phyloP scores from a whole-genome alignment of 2,329 filamentous ascomycete species.

The Periglandula ipomoeae region DNA sequence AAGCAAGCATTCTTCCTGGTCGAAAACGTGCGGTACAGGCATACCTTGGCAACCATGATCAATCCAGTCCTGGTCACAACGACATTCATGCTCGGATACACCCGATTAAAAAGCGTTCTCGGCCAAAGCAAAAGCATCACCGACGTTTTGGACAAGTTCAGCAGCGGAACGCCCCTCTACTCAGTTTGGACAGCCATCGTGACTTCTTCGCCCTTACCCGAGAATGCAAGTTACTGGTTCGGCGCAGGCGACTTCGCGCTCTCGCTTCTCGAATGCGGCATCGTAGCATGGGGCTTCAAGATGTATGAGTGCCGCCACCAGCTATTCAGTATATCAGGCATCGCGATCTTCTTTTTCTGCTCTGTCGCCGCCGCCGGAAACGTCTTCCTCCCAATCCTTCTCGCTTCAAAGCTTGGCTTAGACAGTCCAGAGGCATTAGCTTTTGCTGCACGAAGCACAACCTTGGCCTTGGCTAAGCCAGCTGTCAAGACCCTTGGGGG shows the following conservation, averaged over 20 bases:
- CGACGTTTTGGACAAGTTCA: slow-evolving; percentile 19
- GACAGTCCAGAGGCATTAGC: slow-evolving; percentile 26
- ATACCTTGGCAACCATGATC: slow-evolving; percentile 28
- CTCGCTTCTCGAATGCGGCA: slow-evolving; percentile 40
- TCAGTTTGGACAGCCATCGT: slow-evolving; percentile 23
- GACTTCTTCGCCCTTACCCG: slow-evolving; percentile 5
- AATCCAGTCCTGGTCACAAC: slow-evolving; percentile 41
- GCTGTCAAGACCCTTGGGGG: slow-evolving; percentile 35
- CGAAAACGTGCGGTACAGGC: slow-evolving; percentile 14
- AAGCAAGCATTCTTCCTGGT: slow-evolving; percentile 14
- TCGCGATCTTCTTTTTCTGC: slow-evolving; percentile 29
- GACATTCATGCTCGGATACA: slow-evolving; percentile 34
- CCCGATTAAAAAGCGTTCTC: slow-evolving; percentile 26
- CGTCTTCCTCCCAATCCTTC: slow-evolving; percentile 31
- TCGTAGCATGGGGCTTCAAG: slow-evolving; percentile 45
- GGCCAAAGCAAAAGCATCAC: slow-evolving; percentile 21
- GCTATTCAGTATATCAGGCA: slow-evolving; percentile 33
- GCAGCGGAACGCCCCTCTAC: slow-evolving; percentile 25
- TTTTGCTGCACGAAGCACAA: slow-evolving; percentile 41
- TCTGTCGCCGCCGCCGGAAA: slow-evolving; percentile 29
- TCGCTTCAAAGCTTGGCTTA: slow-evolving; percentile 27
- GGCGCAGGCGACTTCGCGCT: slow-evolving; percentile 40
- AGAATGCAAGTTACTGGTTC: slow-evolving; percentile 21
- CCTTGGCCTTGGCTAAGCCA: slow-evolving; percentile 39
- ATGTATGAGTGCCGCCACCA: slow-evolving; percentile 40